Base-by-base conservation (phyloP, 208 protist species). In the Trypanosoma vivax region DNA sequence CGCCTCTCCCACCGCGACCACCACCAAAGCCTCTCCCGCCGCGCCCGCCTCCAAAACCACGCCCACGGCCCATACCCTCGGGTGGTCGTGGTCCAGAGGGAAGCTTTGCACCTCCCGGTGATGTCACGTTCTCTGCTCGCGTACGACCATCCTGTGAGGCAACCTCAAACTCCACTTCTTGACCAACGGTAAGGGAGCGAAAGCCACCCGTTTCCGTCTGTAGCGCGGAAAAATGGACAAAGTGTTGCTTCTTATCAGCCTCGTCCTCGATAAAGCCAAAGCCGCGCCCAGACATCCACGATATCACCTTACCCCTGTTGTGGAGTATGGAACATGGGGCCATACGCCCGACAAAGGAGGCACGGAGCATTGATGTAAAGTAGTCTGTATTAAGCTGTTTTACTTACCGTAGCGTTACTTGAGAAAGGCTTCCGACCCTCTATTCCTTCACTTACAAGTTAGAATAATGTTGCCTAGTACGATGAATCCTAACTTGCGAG, bases 151-250 rank as follows among this genome's bases (percentile, higher is more conserved):
- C 83, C 55, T 92, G 73, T 25, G 77, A 77, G 24, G 76, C 68
- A 11, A 93, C 83, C 77, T 96, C 86, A 41, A 92, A 93, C 70
- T 96, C 89, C 4, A 96, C 86, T 53, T 90, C 80, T 75, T 96
- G 86, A 40, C 82, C 89, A 7, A 91, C 71, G 0, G 74, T 72
- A 18, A 94, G 82, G 18, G 83, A 60, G 62, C 84, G 81, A 60
- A 86, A 93, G 52, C 86, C 82, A 46, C 80, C 83, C 5, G 82
- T 70, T 64, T 96, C 89, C n/a, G 79, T 89, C 75, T 92, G 83
- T 16, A 94, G 70, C 19, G 82, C 83, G 24, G 83, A 90, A 63
- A 92, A 94, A 72, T 93, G 89, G 38, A 96, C 89, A 67, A 96
- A 96, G 74, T 92, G 82, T 64, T 94, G 83, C 66, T 86, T 83